These are phyloP conservation scores for Butyriboletus appendiculatus DNA, from an alignment of 1,284 basidiomycete genomes.

Conservation along the genomic window DNA sequence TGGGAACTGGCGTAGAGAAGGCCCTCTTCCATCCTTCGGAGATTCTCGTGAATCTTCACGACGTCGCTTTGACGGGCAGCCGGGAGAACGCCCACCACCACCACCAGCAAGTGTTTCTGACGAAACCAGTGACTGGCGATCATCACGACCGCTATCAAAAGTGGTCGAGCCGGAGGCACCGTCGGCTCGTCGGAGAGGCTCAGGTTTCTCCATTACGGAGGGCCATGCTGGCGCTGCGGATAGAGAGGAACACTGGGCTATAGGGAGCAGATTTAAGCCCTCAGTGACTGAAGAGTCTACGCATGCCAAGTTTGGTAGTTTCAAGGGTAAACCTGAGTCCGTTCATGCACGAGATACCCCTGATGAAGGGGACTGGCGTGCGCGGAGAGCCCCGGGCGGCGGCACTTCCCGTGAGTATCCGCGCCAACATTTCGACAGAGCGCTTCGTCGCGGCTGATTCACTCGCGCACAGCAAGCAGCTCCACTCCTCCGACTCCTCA, in stretches of 20 bases:
- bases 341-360: constrained; percentile 46
- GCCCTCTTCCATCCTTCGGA: constrained; percentile 73
- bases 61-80: constrained; percentile 59
- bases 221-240: constrained; percentile 62
- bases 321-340: constrained; percentile 53
- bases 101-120: constrained; percentile 50
- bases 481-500: constrained; percentile 83
- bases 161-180: constrained; percentile 48
- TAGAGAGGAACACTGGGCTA: constrained; percentile 73
- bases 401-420: constrained; percentile 61
- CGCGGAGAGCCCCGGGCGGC: constrained; percentile 42
- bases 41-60: constrained; percentile 59
- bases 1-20: constrained; percentile 84
- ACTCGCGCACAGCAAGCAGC: constrained; percentile 49
- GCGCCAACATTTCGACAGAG: background rate
- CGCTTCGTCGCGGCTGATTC: constrained; percentile 9
- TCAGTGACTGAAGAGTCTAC: constrained; percentile 41
- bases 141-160: constrained; percentile 50
- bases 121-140: constrained; percentile 68
- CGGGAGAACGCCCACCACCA: constrained; percentile 42
- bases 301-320: constrained; percentile 51
- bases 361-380: constrained; percentile 68
- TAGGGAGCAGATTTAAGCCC: constrained; percentile 71
- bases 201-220: constrained; percentile 55
- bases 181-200: constrained; percentile 52